Evolutionary conservation across 352 stramenopile genomes (phyloP).

Genomic region (Globisporangium alternatum): DNA sequence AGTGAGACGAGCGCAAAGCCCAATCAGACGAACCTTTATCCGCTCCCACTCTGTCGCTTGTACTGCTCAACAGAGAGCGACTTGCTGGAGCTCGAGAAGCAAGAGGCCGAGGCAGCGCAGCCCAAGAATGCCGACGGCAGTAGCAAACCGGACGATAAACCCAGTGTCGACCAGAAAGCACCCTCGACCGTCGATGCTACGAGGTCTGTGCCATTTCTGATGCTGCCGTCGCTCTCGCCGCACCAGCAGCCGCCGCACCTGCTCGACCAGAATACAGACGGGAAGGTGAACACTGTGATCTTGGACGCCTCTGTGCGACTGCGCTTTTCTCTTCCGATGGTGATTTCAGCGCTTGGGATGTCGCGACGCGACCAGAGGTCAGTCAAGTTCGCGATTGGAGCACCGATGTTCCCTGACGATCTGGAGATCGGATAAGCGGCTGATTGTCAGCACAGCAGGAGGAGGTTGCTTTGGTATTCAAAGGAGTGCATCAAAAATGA

Average conservation of each 20-base stretch:
- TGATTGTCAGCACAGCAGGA: not conserved
- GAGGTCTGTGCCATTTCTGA: conserved; percentile 11
- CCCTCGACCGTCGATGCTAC: not conserved
- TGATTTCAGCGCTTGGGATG: conserved; percentile 16
- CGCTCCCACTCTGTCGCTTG: conserved; percentile 14
- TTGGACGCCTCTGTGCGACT: conserved; percentile 6
- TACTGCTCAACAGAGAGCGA: conserved; percentile 8
- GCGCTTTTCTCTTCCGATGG: conserved; percentile 9
- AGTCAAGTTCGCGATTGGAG: conserved; percentile 20
- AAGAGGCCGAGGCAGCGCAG: not conserved
- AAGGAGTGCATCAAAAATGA: too few relatives aligned
- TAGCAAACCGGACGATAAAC: not conserved
- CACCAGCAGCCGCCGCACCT: conserved; percentile 11
- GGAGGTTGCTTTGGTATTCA: not conserved
- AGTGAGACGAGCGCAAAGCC: not conserved
- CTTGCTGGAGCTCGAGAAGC: conserved; percentile 1
- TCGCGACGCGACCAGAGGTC: conserved; percentile 11
- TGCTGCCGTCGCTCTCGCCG: conserved; percentile 17
- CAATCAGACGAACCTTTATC: conserved; percentile 10
- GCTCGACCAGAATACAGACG: not conserved
- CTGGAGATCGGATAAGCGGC: not conserved
- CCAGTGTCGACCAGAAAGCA: not conserved
- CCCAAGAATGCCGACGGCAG: not conserved
- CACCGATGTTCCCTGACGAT: conserved; percentile 25
- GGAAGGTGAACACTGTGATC: not conserved